phyloP scores from a whole-genome alignment of 495 filamentous ascomycete genomes.

The Chaetomium tenue region DNA sequence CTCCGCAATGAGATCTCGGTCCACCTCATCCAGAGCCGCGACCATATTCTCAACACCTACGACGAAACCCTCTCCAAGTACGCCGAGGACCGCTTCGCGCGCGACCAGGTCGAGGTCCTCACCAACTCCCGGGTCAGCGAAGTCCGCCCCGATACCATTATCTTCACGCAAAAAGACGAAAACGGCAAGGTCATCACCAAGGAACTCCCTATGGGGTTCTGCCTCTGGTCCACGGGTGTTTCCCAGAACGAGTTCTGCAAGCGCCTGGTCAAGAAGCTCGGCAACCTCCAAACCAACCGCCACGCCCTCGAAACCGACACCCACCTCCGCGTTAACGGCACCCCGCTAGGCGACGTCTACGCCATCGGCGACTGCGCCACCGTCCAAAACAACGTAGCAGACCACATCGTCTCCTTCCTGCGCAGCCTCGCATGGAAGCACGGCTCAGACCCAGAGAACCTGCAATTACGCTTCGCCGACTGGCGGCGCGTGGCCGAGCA shows the following conservation, averaged over 20 bases:
- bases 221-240: conserved; percentile 97
- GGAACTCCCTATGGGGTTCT: conserved; percentile 94
- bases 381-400: conserved; percentile 91
- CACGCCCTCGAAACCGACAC: conserved; percentile 95
- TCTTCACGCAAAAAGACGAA: conserved; percentile 78
- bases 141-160: conserved; percentile 74
- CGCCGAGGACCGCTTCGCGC: conserved; percentile 85
- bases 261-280: conserved; percentile 67
- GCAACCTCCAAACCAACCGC: conserved; percentile 73
- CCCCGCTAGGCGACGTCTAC: conserved; percentile 93
- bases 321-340: conserved; percentile 86
- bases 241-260: conserved; percentile 80
- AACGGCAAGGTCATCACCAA: conserved; percentile 75
- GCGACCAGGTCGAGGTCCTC: conserved; percentile 84
- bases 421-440: conserved; percentile 90
- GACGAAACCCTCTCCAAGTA: conserved; percentile 91
- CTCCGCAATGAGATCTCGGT: conserved; percentile 96
- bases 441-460: conserved; percentile 78
- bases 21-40: conserved; percentile 89
- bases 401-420: conserved; percentile 82
- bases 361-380: conserved; percentile 96
- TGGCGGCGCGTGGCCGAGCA: conserved; percentile 80
- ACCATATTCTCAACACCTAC: conserved; percentile 97
- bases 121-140: conserved; percentile 91
- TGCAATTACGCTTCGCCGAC: conserved; percentile 80